These are phyloP conservation scores for Tinospora cordifolia DNA, from an alignment of 164 flowering plant species.

Conservation along the genomic window DNA sequence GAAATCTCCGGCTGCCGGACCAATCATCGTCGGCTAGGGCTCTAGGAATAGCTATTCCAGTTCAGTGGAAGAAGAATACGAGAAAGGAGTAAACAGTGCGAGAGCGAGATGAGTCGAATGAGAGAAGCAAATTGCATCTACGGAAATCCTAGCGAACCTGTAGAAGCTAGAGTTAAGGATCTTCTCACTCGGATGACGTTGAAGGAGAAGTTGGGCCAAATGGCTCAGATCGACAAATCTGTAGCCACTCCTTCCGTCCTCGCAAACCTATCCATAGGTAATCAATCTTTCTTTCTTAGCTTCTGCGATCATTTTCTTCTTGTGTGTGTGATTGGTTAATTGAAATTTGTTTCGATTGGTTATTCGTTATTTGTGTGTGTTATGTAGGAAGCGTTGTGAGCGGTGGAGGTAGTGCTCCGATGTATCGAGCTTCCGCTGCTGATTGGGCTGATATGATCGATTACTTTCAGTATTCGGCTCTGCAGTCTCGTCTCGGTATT, in stretches of 20 bases:
- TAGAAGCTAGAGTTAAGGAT: constrained; percentile 30
- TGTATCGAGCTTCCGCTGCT: constrained; percentile 27
- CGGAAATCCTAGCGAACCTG: constrained; percentile 28
- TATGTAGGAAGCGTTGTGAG: constrained; percentile 48
- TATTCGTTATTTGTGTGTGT: no score
- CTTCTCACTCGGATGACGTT: constrained; percentile 38
- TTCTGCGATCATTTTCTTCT: no score
- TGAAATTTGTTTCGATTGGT: no score
- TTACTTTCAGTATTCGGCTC: constrained; percentile 36
- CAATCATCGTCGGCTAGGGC: no score
- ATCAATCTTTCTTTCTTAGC: background rate
- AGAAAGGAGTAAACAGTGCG: background rate
- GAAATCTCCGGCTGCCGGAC: no score
- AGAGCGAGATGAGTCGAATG: constrained; percentile 4
- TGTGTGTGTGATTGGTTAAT: no score
- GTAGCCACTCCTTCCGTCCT: constrained; percentile 26
- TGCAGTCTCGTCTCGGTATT: constrained; percentile 49
- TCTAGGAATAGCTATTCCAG: no score
- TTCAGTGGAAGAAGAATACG: background rate
- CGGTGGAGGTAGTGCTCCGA: constrained; percentile 51
- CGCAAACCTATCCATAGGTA: constrained; percentile 27
- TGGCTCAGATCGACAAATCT: constrained; percentile 33
- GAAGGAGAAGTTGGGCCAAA: constrained; percentile 34
- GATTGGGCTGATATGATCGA: constrained; percentile 71
- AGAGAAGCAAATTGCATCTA: constrained; percentile 12